These are phyloP conservation scores for Purshia tridentata DNA, from an alignment of 306 rosid genomes.

Conservation along the genomic window DNA sequence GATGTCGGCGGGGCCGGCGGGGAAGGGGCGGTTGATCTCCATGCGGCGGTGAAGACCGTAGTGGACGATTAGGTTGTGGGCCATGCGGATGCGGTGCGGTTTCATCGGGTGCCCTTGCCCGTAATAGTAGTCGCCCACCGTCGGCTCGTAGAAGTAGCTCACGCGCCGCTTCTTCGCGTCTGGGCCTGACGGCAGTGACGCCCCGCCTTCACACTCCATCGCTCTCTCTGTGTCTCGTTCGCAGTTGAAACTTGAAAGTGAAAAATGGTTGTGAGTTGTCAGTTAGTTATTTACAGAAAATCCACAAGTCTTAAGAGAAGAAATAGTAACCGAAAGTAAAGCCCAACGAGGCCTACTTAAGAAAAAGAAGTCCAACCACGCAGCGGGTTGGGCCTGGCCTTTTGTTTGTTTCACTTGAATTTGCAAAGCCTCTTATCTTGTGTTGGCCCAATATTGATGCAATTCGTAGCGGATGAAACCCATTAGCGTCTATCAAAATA, in stretches of 20 bases:
- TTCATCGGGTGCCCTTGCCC: constrained; percentile 89
- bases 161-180: constrained; percentile 68
- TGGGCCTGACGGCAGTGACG: constrained; percentile 52
- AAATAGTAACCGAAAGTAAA: no score
- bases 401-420: not conserved
- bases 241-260: not conserved
- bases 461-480: not conserved
- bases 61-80: constrained; percentile 71
- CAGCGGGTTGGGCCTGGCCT: not conserved
- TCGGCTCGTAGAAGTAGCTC: constrained; percentile 75
- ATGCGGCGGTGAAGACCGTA: constrained; percentile 78
- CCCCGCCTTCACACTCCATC: constrained; percentile 40
- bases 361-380: not conserved
- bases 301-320: no score
- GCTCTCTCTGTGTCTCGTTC: not conserved
- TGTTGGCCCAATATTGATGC: not conserved
- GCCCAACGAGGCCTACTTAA: constrained; percentile 1
- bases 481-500: no score
- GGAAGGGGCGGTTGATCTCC: constrained; percentile 79
- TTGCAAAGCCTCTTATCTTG: not conserved
- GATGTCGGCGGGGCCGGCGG: constrained; percentile 51
- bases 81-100: constrained; percentile 82
- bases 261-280: not conserved
- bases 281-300: not conserved
- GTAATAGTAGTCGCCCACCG: constrained; percentile 74